A percentile compares a stretch with the other conserved stretches of the same genome.
These are phyloP conservation scores for Lasiosphaeria miniovina DNA, from an alignment of 495 filamentous ascomycete species.

Conservation along the genomic window DNA sequence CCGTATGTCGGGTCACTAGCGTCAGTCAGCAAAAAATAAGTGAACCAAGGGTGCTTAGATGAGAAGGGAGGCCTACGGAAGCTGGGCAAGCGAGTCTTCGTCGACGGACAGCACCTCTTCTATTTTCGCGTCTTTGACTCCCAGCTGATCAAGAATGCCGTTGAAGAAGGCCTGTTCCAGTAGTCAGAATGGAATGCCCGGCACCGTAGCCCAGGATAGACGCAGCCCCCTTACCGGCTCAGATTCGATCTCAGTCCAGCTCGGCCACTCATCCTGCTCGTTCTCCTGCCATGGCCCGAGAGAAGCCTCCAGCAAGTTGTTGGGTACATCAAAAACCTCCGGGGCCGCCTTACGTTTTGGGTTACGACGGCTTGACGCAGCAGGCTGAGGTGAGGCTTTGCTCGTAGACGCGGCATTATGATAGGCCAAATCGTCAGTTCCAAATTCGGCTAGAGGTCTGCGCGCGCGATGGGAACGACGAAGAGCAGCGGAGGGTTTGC, in stretches of 20 bases:
- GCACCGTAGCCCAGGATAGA: background rate
- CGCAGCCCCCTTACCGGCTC: constrained; percentile 64
- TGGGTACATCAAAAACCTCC: constrained; percentile 29
- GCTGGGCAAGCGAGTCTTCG: constrained; percentile 57
- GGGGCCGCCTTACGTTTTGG: constrained; percentile 39
- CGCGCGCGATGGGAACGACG: constrained; percentile 36
- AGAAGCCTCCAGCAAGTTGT: constrained; percentile 34
- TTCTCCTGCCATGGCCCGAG: constrained; percentile 36
- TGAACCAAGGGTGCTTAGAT: background rate
- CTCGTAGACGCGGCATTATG: background rate
- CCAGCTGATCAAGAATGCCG: constrained; percentile 74
- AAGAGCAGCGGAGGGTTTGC: constrained; percentile 1
- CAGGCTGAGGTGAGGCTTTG: background rate
- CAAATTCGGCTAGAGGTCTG: constrained; percentile 27
- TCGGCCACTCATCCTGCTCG: constrained; percentile 49
- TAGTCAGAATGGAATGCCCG: background rate
- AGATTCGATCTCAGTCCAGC: constrained; percentile 87
- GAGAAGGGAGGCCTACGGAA: constrained; percentile 53
- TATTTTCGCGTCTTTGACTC: constrained; percentile 68
- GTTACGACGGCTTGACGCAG: constrained; percentile 21
- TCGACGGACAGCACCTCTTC: constrained; percentile 78
- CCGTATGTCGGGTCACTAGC: constrained; percentile 70
- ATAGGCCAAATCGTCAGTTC: constrained; percentile 6
- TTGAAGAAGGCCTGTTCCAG: constrained; percentile 70
- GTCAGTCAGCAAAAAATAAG: constrained; percentile 4